These are phyloP conservation scores for Kazachstania viticola DNA, from an alignment of 805 yeast genomes.

Conservation along the genomic window DNA sequence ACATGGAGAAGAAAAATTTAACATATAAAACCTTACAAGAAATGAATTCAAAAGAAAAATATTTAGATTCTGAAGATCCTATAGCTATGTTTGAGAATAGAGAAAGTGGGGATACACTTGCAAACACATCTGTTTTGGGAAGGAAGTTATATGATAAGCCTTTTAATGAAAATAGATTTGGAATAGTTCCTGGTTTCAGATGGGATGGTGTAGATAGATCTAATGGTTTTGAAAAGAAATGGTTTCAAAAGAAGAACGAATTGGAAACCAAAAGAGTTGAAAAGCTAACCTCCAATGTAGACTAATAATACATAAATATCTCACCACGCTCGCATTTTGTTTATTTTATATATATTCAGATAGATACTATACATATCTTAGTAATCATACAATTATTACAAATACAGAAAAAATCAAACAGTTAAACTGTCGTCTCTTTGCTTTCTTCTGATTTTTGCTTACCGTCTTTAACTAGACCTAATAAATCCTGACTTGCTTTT, in stretches of 20 bases:
- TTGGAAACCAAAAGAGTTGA: slow-evolving; percentile 23
- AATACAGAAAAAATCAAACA: no score
- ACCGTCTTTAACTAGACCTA: no score
- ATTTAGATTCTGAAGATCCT: slow-evolving; percentile 47
- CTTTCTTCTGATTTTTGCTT: neutral
- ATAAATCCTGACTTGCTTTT: slow-evolving; percentile 7
- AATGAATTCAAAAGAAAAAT: neutral
- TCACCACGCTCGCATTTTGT: no score
- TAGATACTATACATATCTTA: no score
- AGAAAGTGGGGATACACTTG: slow-evolving; percentile 4
- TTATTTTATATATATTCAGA: no score
- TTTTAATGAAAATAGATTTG: slow-evolving; percentile 61
- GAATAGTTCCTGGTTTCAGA: slow-evolving; percentile 62
- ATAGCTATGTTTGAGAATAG: slow-evolving; percentile 30
- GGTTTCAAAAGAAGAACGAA: slow-evolving; percentile 37
- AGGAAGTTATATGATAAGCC: slow-evolving; percentile 38
- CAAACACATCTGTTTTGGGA: slow-evolving; percentile 28
- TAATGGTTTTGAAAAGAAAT: slow-evolving; percentile 68
- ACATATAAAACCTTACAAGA: neutral
- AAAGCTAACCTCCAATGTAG: slow-evolving; percentile 28
- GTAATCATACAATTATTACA: no score
- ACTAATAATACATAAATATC: no score
- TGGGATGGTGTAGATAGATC: slow-evolving; percentile 94
- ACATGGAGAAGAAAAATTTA: slow-evolving; percentile 9
- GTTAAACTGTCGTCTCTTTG: neutral